These are phyloP conservation scores for Trichoderma sp. DNA, from an alignment of 2,329 filamentous ascomycete genomes.

Conservation along the genomic window DNA sequence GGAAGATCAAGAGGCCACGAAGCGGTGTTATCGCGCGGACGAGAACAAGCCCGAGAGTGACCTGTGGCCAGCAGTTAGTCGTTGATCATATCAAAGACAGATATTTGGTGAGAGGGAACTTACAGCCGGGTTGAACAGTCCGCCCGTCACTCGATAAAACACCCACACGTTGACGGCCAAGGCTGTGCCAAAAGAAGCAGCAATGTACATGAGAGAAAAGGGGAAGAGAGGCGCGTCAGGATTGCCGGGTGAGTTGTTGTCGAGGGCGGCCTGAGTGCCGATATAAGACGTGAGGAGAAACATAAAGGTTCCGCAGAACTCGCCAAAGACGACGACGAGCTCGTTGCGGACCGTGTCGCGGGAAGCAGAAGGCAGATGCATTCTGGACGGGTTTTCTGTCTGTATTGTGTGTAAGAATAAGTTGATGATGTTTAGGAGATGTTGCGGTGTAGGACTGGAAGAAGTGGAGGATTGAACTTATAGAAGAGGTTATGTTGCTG, in stretches of 20 bases:
- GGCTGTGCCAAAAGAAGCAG: conserved; percentile 52
- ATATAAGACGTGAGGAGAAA: conserved; percentile 51
- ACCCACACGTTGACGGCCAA: conserved; percentile 58
- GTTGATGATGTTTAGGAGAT: background rate
- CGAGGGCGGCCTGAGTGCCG: conserved; percentile 43
- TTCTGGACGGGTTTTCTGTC: background rate
- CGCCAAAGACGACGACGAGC: conserved; percentile 40
- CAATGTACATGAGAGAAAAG: conserved; percentile 50
- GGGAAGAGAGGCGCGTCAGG: conserved; percentile 36
- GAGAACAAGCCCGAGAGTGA: conserved; percentile 62
- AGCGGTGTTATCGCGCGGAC: conserved; percentile 57
- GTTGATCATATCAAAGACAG: background rate
- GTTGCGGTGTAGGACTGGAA: background rate
- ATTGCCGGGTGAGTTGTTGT: conserved; percentile 35
- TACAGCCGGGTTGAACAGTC: conserved; percentile 55
- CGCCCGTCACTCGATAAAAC: conserved; percentile 57
- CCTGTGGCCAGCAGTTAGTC: conserved; percentile 33
- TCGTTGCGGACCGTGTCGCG: conserved; percentile 14
- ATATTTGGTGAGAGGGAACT: conserved; percentile 28
- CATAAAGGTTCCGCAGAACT: conserved; percentile 57
- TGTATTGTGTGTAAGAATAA: background rate
- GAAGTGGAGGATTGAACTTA: background rate
- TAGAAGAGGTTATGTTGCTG: too few relatives aligned
- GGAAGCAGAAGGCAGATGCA: background rate
- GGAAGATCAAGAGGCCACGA: conserved; percentile 54